A percentile compares a stretch with the other conserved stretches of the same genome.
phyloP scores from a whole-genome alignment of 192 early-diverging fungal species.

The Rhizophagus clarus region DNA sequence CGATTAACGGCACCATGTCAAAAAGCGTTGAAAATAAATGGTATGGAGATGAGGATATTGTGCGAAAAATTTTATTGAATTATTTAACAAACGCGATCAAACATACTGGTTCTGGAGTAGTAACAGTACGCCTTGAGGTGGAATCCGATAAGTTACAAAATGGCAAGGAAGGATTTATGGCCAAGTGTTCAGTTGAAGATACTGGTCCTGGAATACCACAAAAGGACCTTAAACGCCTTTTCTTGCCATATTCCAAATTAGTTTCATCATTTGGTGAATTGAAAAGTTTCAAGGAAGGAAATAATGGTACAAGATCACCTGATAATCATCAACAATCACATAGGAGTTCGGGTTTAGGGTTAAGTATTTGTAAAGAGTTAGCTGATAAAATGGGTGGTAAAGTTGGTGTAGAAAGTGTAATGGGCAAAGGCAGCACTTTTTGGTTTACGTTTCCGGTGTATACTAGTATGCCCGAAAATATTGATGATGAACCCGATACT shows the following conservation, averaged over 20 bases:
- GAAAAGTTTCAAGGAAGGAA: not conserved
- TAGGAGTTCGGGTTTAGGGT: conserved; percentile 50
- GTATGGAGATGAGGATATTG: not conserved
- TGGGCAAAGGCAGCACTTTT: conserved; percentile 48
- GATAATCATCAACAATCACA: conserved; percentile 24
- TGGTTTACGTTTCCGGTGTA: conserved; percentile 29
- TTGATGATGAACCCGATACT: not conserved
- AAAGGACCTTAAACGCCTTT: not conserved
- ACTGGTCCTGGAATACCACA: not conserved
- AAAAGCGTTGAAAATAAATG: not conserved
- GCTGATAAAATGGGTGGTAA: conserved; percentile 46
- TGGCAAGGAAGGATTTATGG: conserved; percentile 11
- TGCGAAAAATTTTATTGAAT: not conserved
- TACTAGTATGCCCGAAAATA: not conserved
- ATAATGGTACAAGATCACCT: not conserved
- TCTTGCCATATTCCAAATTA: not conserved
- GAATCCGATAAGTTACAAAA: not conserved
- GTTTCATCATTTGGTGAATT: conserved; percentile 15
- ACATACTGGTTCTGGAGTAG: not conserved
- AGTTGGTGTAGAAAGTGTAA: conserved; percentile 44
- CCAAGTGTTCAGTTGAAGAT: conserved; percentile 4
- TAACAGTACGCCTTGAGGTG: not conserved
- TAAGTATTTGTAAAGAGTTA: conserved; percentile 51
- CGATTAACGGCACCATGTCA: not conserved
- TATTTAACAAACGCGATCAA: not conserved